Evolutionary conservation across 768 basidiomycete species (phyloP).

Genomic region (Gautieria morchelliformis): DNA sequence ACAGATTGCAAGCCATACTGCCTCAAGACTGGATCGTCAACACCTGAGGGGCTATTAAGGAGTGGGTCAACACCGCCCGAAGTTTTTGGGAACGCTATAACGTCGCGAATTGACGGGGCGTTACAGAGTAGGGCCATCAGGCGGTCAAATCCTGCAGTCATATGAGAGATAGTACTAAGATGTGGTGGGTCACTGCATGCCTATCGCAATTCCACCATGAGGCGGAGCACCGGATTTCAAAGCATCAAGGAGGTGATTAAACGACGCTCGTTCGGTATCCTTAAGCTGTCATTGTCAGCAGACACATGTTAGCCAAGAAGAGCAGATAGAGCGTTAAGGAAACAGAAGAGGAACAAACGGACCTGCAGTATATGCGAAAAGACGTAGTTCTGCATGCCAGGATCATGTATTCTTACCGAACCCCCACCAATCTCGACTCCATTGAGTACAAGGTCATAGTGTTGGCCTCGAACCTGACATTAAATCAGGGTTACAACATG

Average conservation of each 20-base stretch:
- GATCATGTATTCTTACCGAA: slow-evolving; percentile 87
- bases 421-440: slow-evolving; percentile 92
- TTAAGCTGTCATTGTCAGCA: slow-evolving; percentile 41
- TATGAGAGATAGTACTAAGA: slow-evolving; percentile 8
- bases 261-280: slow-evolving; percentile 62
- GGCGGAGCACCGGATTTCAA: slow-evolving; percentile 87
- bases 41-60: slow-evolving; percentile 76
- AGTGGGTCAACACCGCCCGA: slow-evolving; percentile 74
- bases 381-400: slow-evolving; percentile 76
- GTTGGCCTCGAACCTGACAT: slow-evolving; percentile 78
- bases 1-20: slow-evolving; percentile 12
- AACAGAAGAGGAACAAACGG: slow-evolving; percentile 14
- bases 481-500: slow-evolving; percentile 4
- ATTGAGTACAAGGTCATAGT: slow-evolving; percentile 93
- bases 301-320: background rate
- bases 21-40: slow-evolving; percentile 37
- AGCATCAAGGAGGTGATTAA: slow-evolving; percentile 80
- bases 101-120: slow-evolving; percentile 82
- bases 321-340: background rate
- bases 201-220: slow-evolving; percentile 90
- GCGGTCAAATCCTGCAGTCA: slow-evolving; percentile 73
- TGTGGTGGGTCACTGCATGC: slow-evolving; percentile 29
- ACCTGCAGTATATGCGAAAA: slow-evolving; percentile 74
- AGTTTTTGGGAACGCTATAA: slow-evolving; percentile 95
- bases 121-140: slow-evolving; percentile 86